Evolutionary conservation across 257 asterid genomes (phyloP).

Genomic region (Petunia secreta): DNA sequence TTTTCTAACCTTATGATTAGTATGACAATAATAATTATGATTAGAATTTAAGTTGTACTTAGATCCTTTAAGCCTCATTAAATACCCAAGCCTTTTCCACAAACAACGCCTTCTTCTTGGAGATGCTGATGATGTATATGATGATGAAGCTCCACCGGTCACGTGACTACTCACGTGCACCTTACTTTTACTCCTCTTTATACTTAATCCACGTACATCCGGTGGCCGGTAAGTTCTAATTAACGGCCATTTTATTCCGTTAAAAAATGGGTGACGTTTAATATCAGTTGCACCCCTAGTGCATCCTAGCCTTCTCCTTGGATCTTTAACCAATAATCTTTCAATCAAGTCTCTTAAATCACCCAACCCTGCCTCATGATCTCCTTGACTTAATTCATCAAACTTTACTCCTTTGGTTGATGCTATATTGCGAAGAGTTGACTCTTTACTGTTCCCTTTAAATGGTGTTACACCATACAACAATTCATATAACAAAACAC

Average conservation of each 20-base stretch:
- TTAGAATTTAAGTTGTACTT: constrained; percentile 59
- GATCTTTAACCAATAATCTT: constrained; percentile 75
- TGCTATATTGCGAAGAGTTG: constrained; percentile 88
- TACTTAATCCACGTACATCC: constrained; percentile 70
- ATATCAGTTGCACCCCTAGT: constrained; percentile 86
- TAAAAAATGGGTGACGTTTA: constrained; percentile 86
- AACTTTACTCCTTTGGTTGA: constrained; percentile 69
- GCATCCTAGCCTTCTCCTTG: constrained; percentile 78
- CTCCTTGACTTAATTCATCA: constrained; percentile 36
- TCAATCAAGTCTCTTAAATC: constrained; percentile 74
- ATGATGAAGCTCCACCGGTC: constrained; percentile 34
- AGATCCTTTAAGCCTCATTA: constrained; percentile 59
- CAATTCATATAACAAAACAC: constrained; percentile 71
- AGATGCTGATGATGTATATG: constrained; percentile 31
- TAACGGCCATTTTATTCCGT: constrained; percentile 91
- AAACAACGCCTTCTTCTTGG: constrained; percentile 68
- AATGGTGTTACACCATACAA: constrained; percentile 78
- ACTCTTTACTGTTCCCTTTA: constrained; percentile 79
- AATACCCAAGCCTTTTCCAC: constrained; percentile 63
- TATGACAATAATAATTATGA: constrained; percentile 60
- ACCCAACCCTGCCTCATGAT: constrained; percentile 46
- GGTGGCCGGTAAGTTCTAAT: constrained; percentile 80
- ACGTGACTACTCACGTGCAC: constrained; percentile 44
- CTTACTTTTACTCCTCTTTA: constrained; percentile 63
- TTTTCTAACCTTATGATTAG: constrained; percentile 45